These are phyloP conservation scores for Fusarium siculi DNA, from an alignment of 2,329 filamentous ascomycete genomes.

Conservation along the genomic window DNA sequence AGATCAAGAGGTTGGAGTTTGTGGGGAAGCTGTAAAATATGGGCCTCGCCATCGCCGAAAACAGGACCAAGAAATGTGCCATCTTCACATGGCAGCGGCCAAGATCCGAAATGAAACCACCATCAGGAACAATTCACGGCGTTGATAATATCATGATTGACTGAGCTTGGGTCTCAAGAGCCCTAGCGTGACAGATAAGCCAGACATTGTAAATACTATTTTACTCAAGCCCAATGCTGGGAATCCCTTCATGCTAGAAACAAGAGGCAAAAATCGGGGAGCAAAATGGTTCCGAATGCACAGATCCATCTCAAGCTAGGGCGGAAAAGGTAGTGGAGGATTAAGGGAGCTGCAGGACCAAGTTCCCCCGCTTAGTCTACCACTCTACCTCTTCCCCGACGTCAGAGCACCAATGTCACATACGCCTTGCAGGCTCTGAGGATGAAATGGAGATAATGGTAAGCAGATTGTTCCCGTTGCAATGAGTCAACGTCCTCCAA, in stretches of 20 bases:
- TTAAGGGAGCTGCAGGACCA: constrained; percentile 11
- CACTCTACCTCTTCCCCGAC: constrained; percentile 1
- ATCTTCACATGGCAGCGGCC: constrained; percentile 6
- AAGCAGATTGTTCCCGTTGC: not conserved
- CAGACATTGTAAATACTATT: not conserved
- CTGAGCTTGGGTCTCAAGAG: not conserved
- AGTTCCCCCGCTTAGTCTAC: constrained; percentile 8
- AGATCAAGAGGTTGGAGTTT: not conserved
- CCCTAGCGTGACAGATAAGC: accelerated
- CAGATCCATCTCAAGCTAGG: not conserved
- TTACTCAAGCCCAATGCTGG: not conserved
- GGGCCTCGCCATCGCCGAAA: not conserved
- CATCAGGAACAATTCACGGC: not conserved
- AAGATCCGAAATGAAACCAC: constrained; percentile 6
- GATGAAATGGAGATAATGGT: not conserved
- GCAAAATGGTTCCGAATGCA: not conserved
- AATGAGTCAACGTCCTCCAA: not conserved
- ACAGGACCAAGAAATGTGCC: not conserved
- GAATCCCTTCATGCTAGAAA: not conserved
- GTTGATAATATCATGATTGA: not conserved
- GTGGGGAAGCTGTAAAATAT: constrained; percentile 4
- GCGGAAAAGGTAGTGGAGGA: not conserved
- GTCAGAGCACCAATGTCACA: not conserved
- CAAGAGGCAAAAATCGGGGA: not conserved
- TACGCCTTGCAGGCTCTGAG: not conserved